Conservation (phyloP, 2,329 filamentous ascomycete species). For the Coniochaeta sp. region DNA sequence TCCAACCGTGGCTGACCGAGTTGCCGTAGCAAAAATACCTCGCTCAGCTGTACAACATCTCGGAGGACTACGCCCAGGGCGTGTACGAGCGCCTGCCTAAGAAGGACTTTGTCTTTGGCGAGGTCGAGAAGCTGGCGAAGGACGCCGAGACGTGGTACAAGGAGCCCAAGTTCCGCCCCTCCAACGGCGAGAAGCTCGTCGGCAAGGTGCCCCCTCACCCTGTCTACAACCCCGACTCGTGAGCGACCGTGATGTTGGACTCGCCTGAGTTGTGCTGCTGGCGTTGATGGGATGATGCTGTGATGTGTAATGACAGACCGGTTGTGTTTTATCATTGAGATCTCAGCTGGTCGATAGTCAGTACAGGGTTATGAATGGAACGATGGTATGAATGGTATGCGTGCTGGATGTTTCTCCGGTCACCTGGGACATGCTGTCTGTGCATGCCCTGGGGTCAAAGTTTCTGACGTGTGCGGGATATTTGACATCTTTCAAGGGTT, state of each 20-base stretch:
- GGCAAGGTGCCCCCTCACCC: neutral
- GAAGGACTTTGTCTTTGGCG: conserved; percentile 33
- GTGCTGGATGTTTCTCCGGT: too few species aligned
- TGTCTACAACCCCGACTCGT: neutral
- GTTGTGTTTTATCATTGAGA: too few species aligned
- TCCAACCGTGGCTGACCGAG: neutral
- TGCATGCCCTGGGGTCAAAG: too few species aligned
- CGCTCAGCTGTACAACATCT: conserved; percentile 43
- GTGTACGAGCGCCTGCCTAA: conserved; percentile 37
- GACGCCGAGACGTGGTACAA: conserved; percentile 5
- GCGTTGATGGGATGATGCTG: too few species aligned
- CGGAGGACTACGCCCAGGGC: conserved; percentile 35
- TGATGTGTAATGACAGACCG: too few species aligned
- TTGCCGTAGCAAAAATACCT: conserved; percentile 35
- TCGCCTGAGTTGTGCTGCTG: too few species aligned
- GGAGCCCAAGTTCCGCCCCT: conserved; percentile 8
- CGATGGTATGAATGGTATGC: too few species aligned
- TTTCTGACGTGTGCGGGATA: too few species aligned
- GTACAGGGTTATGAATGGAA: too few species aligned
- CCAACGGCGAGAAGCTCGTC: conserved; percentile 7
- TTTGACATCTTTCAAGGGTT: too few species aligned
- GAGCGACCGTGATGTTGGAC: neutral
- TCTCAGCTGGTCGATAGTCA: too few species aligned
- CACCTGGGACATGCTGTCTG: too few species aligned
- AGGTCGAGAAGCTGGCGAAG: conserved; percentile 25